phyloP scores from a whole-genome alignment of 1,284 basidiomycete species.

The Papiliotrema nemorosa region DNA sequence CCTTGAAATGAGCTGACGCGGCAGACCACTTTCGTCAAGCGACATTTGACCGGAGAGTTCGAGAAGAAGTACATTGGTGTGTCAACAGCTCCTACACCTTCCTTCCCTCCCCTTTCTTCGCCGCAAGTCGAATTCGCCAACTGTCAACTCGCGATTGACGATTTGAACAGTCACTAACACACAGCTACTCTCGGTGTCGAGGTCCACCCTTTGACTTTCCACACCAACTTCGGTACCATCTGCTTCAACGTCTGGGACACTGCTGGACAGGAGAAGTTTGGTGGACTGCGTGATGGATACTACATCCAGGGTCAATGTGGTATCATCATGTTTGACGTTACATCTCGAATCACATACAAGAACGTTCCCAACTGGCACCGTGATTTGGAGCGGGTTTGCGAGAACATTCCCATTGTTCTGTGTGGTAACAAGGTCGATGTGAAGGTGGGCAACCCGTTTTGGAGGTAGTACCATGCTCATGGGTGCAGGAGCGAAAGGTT shows the following conservation, averaged over 20 bases:
- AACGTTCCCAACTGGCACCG: slow-evolving; percentile 99
- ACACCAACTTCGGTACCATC: slow-evolving; percentile 98
- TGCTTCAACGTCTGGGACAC: slow-evolving; percentile 99
- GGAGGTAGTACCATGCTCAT: not conserved
- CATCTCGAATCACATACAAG: slow-evolving; percentile 99
- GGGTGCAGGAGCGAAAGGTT: slow-evolving; percentile 95
- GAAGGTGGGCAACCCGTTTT: slow-evolving; percentile 63
- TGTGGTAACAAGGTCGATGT: slow-evolving; percentile 99
- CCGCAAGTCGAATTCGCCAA: too few relatives aligned
- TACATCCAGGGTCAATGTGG: slow-evolving; percentile 99
- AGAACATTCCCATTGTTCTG: slow-evolving; percentile 98
- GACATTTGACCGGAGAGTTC: slow-evolving; percentile 98
- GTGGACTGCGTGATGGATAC: slow-evolving; percentile 95
- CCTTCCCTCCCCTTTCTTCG: not conserved
- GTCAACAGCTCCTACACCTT: slow-evolving; percentile 16
- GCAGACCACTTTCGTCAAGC: slow-evolving; percentile 96
- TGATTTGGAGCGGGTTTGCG: slow-evolving; percentile 98
- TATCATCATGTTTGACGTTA: slow-evolving; percentile 99
- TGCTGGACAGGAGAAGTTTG: slow-evolving; percentile 99
- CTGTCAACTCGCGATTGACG: too few relatives aligned
- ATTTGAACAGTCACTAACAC: slow-evolving; percentile 10
- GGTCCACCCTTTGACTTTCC: slow-evolving; percentile 93
- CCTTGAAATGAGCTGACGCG: not conserved
- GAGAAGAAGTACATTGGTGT: slow-evolving; percentile 99
- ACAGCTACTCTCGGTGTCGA: slow-evolving; percentile 98